phyloP scores from a whole-genome alignment of 2,329 filamentous ascomycete species.

The Talaromyces sp. region DNA sequence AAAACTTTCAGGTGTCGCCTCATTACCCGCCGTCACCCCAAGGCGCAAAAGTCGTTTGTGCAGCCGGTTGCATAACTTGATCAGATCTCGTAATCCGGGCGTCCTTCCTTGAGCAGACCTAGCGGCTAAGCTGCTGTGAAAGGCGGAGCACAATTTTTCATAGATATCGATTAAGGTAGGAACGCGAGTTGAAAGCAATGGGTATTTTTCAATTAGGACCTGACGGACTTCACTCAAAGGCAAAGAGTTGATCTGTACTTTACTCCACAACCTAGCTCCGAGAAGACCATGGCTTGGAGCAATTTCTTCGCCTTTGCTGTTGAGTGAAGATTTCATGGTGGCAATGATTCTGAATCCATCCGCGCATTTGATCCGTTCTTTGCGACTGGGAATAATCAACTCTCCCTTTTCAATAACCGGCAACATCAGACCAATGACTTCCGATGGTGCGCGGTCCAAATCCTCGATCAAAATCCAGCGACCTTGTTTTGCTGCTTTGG shows the following conservation, averaged over 20 bases:
- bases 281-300: constrained; percentile 67
- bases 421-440: constrained; percentile 88
- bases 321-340: constrained; percentile 70
- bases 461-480: constrained; percentile 98
- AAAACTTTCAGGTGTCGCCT: constrained; percentile 67
- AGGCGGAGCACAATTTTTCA: constrained; percentile 39
- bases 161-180: constrained; percentile 57
- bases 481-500: constrained; percentile 88
- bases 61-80: constrained; percentile 86
- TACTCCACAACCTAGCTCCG: constrained; percentile 81
- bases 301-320: constrained; percentile 66
- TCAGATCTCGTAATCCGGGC: constrained; percentile 69
- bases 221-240: constrained; percentile 66
- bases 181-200: constrained; percentile 59
- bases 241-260: constrained; percentile 65
- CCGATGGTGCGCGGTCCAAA: constrained; percentile 87
- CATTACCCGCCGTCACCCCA: constrained; percentile 62
- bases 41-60: constrained; percentile 57
- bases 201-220: constrained; percentile 68
- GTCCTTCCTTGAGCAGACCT: constrained; percentile 50
- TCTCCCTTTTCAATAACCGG: constrained; percentile 92
- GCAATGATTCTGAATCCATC: constrained; percentile 87
- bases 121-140: constrained; percentile 37
- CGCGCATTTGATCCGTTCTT: constrained; percentile 77
- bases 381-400: constrained; percentile 81